Conservation (phyloP, 2,329 filamentous ascomycete genomes). For the Neophaeococcomyces aloes region DNA sequence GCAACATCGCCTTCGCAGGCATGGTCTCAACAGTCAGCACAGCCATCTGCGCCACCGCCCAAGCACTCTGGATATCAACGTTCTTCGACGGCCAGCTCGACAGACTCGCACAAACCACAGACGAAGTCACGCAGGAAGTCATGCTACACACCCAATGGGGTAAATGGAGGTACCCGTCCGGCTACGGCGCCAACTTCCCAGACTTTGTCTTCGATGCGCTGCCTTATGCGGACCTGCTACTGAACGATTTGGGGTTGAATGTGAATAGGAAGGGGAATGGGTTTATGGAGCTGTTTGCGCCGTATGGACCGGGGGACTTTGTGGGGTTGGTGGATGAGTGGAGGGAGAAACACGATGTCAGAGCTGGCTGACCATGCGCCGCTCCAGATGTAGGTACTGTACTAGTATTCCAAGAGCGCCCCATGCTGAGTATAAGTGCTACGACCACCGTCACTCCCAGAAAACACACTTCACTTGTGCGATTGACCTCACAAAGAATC, state of each 20-base stretch:
- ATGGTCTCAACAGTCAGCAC: constrained; percentile 39
- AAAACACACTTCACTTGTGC: no score
- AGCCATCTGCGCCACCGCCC: constrained; percentile 35
- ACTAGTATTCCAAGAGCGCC: no score
- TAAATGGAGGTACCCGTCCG: constrained; percentile 57
- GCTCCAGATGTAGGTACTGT: no score
- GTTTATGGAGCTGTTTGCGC: constrained; percentile 27
- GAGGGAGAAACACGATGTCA: no score
- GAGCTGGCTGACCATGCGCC: no score
- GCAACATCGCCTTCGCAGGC: constrained; percentile 39
- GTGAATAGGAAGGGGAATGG: constrained; percentile 28
- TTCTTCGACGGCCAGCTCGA: constrained; percentile 48
- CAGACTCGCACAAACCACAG: constrained; percentile 22
- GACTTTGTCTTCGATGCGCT: constrained; percentile 69
- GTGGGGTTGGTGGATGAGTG: constrained; percentile 34
- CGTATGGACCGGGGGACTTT: constrained; percentile 34
- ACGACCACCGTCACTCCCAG: no score
- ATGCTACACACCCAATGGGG: constrained; percentile 59
- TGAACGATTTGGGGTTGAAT: constrained; percentile 54
- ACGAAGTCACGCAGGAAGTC: constrained; percentile 43
- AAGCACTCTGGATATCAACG: constrained; percentile 54
- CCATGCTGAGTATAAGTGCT: no score
- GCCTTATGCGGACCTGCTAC: constrained; percentile 60
- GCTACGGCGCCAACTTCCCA: constrained; percentile 51
- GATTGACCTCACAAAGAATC: no score